Evolutionary conservation across 2,329 filamentous ascomycete genomes (phyloP).

Genomic region (Aspergillus pseudoviridinutans): DNA sequence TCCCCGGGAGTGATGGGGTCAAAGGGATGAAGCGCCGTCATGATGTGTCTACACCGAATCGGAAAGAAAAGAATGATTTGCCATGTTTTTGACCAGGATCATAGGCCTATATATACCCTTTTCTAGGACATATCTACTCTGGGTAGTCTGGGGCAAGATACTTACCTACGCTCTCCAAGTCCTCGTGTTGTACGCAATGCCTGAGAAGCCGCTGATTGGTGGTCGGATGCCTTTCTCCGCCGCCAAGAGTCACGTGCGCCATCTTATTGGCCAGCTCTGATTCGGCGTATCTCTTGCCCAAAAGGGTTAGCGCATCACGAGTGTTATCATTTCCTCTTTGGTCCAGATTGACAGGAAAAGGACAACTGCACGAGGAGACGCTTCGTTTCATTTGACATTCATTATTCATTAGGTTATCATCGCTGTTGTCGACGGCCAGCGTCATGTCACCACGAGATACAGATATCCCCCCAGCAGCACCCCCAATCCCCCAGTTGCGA

Average conservation of each 20-base stretch:
- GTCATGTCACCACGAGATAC: background rate
- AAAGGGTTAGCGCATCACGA: background rate
- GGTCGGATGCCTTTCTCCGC: background rate
- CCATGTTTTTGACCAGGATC: background rate
- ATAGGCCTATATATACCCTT: background rate
- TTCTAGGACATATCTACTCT: background rate
- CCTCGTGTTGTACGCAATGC: background rate
- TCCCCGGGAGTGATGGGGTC: constrained; percentile 39
- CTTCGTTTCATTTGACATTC: background rate
- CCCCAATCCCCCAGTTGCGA: constrained; percentile 27
- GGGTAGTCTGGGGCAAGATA: background rate
- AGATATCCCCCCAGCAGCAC: constrained; percentile 11
- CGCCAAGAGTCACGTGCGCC: background rate
- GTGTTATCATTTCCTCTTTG: background rate
- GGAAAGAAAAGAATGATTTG: background rate
- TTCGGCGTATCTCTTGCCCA: background rate
- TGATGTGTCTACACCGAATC: background rate
- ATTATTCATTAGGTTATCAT: background rate
- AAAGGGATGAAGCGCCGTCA: constrained; percentile 35
- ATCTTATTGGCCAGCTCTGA: background rate
- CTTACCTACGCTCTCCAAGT: background rate
- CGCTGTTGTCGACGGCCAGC: background rate
- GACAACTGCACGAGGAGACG: background rate
- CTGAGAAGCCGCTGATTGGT: background rate
- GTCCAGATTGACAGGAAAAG: background rate